A percentile compares a stretch with the other conserved stretches of the same genome.
These are phyloP conservation scores for Hypericum androsaemum DNA, from an alignment of 345 rosid species.

Conservation along the genomic window DNA sequence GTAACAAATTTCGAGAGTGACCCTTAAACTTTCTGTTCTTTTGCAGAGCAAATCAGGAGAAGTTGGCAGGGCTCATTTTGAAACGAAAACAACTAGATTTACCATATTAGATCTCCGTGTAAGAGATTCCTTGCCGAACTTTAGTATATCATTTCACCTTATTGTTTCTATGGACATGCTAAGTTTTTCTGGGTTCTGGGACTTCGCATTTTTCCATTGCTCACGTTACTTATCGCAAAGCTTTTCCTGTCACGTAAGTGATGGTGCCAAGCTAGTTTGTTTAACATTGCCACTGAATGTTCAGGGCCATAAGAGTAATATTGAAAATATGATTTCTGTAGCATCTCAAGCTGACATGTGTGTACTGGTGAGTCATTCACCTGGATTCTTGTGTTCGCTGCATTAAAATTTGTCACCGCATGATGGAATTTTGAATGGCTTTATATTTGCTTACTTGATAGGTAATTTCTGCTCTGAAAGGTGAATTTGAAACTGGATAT, in stretches of 20 bases:
- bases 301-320: slow-evolving; percentile 98
- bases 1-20: too few species aligned
- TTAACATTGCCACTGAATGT: slow-evolving; percentile 3
- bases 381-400: too few species aligned
- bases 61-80: slow-evolving; percentile 98
- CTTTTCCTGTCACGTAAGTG: too few species aligned
- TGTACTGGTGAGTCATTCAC: slow-evolving; percentile 53
- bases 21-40: too few species aligned
- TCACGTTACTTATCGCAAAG: background rate
- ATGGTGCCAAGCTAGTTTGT: too few species aligned
- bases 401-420: too few species aligned
- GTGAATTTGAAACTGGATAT: slow-evolving; percentile 98
- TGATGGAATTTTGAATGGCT: background rate
- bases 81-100: slow-evolving; percentile 85
- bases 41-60: slow-evolving; percentile 90
- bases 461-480: slow-evolving; percentile 96
- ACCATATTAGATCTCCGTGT: slow-evolving; percentile 99
- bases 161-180: background rate
- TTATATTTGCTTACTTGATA: slow-evolving; percentile 12
- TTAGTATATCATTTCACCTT: background rate
- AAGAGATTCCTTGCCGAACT: slow-evolving; percentile 11
- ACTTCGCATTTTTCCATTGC: too few species aligned
- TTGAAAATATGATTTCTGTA: slow-evolving; percentile 97
- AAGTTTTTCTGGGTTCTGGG: too few species aligned
- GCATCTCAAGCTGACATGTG: slow-evolving; percentile 98